Percentiles rank a stretch among this genome's conserved stretches.
These are phyloP conservation scores for Stephanodiscus minutulus DNA, from an alignment of 108 stramenopile genomes.

Conservation along the genomic window DNA sequence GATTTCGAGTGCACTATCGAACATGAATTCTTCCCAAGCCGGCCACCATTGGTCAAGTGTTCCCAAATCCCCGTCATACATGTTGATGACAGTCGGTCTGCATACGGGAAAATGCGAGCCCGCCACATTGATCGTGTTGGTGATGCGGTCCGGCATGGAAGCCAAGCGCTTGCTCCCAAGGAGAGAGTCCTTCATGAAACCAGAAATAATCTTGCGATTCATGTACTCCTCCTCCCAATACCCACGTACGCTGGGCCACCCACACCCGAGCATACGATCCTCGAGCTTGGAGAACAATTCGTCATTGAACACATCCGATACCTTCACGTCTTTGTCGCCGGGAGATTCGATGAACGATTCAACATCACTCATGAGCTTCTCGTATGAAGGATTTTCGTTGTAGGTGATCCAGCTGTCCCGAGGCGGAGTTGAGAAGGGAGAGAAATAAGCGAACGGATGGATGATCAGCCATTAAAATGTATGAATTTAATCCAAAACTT, in stretches of 20 bases:
- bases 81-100: constrained; percentile 95
- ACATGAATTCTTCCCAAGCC: constrained; percentile 91
- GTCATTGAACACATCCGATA: constrained; percentile 84
- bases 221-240: constrained; percentile 86
- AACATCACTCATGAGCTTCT: constrained; percentile 81
- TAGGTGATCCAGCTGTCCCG: constrained; percentile 88
- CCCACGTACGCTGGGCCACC: constrained; percentile 64
- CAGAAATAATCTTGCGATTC: constrained; percentile 83
- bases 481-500: no score
- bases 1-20: constrained; percentile 67
- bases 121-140: constrained; percentile 88
- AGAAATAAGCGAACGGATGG: no score
- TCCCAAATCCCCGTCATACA: constrained; percentile 81
- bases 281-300: constrained; percentile 84
- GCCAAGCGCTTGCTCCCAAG: constrained; percentile 91
- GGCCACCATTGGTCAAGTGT: constrained; percentile 83
- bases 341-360: constrained; percentile 84
- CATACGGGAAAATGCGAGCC: constrained; percentile 58
- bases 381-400: constrained; percentile 79
- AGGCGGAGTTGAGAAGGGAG: no score
- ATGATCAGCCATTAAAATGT: no score
- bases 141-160: constrained; percentile 94
- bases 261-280: constrained; percentile 55
- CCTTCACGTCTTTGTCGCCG: constrained; percentile 79
- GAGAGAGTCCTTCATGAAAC: constrained; percentile 83